Conservation (phyloP, 352 stramenopile species). For the Pythium volutum region DNA sequence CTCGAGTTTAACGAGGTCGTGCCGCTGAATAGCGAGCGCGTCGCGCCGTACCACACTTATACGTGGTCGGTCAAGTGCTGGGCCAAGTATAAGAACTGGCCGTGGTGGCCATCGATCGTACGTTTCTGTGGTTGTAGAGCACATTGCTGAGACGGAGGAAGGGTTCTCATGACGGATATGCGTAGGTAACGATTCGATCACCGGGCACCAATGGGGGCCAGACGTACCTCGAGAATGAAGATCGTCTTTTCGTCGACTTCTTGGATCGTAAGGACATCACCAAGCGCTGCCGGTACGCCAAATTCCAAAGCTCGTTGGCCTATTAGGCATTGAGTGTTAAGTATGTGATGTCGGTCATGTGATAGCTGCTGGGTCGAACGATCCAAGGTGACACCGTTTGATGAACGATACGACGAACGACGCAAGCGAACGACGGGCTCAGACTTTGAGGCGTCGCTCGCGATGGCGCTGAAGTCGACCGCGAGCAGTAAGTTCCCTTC, state of each 20-base stretch:
- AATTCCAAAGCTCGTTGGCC: background rate
- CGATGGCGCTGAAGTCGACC: constrained; percentile 33
- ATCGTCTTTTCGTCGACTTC: constrained; percentile 37
- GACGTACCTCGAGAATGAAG: constrained; percentile 13
- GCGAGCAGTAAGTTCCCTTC: constrained; percentile 50
- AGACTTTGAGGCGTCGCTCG: constrained; percentile 44
- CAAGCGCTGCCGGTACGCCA: constrained; percentile 21
- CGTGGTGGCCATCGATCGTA: constrained; percentile 67
- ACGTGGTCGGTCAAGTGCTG: constrained; percentile 79
- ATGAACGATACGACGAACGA: constrained; percentile 33
- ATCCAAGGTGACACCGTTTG: constrained; percentile 36
- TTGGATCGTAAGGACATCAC: constrained; percentile 29
- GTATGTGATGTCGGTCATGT: background rate
- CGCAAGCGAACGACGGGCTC: constrained; percentile 32
- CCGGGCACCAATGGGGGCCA: constrained; percentile 4
- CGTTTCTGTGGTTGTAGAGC: background rate
- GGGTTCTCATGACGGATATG: background rate
- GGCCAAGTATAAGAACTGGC: constrained; percentile 82
- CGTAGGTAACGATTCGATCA: constrained; percentile 55
- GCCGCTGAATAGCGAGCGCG: constrained; percentile 44
- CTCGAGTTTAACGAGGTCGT: constrained; percentile 60
- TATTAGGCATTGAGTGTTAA: background rate
- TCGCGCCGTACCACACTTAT: constrained; percentile 75
- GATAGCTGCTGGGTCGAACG: constrained; percentile 50
- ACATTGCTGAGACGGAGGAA: background rate